These are phyloP conservation scores for Nephelium lappaceum DNA, from an alignment of 345 rosid species.

Conservation along the genomic window DNA sequence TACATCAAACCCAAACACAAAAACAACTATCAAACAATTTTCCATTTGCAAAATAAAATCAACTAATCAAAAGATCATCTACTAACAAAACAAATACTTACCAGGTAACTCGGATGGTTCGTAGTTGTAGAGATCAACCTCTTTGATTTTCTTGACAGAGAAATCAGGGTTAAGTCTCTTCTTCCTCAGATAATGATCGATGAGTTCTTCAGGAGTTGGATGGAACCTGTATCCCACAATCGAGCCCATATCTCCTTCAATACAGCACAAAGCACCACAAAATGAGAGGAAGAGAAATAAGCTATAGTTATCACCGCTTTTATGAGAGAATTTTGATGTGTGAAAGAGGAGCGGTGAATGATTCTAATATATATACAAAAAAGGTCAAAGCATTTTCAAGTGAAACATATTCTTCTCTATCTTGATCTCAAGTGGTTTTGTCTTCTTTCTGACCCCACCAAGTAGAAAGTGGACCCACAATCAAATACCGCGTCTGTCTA, in stretches of 20 bases:
- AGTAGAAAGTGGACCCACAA: too few relatives aligned
- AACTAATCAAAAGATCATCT: background rate
- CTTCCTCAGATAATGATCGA: background rate
- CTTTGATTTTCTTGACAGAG: background rate
- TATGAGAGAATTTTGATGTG: background rate
- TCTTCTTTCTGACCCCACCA: too few relatives aligned
- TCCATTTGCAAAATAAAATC: background rate
- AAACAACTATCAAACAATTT: background rate
- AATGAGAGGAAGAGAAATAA: too few relatives aligned
- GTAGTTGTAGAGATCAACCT: slow-evolving; percentile 14
- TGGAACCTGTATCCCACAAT: slow-evolving; percentile 26
- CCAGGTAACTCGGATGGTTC: slow-evolving; percentile 40
- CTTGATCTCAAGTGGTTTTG: too few relatives aligned
- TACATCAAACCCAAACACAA: background rate
- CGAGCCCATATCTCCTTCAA: background rate
- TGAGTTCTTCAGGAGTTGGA: slow-evolving; percentile 24
- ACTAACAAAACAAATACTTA: slow-evolving; percentile 9
- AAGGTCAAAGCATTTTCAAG: too few relatives aligned
- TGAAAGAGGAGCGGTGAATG: background rate
- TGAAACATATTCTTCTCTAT: too few relatives aligned
- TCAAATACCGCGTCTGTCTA: background rate
- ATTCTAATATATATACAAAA: too few relatives aligned
- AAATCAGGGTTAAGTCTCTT: slow-evolving; percentile 23
- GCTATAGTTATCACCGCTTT: background rate
- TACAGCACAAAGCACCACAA: background rate